These are phyloP conservation scores for Venturia carpophila DNA, from an alignment of 2,329 filamentous ascomycete species.

Conservation along the genomic window DNA sequence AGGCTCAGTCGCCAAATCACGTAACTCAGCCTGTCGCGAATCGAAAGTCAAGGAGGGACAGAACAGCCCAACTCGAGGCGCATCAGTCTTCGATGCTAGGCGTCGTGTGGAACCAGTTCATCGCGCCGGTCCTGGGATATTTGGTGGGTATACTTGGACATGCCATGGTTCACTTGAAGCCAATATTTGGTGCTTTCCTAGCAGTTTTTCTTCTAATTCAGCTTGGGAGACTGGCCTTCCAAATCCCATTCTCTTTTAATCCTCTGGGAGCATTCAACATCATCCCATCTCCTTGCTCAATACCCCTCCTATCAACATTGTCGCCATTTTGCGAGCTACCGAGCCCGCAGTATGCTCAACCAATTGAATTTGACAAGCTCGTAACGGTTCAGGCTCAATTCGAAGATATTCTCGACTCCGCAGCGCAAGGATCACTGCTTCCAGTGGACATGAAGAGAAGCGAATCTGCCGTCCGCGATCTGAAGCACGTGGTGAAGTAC, in stretches of 20 bases:
- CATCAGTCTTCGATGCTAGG: neutral
- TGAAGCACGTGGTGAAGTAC: constrained; percentile 63
- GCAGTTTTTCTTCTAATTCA: constrained; percentile 11
- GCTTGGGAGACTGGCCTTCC: neutral
- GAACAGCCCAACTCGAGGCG: neutral
- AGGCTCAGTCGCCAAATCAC: neutral
- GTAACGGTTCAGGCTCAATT: constrained; percentile 69
- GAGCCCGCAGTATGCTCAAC: constrained; percentile 25
- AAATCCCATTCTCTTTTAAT: neutral
- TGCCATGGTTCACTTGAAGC: constrained; percentile 14
- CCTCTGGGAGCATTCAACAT: constrained; percentile 7
- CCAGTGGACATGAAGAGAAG: constrained; percentile 73
- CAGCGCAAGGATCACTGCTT: constrained; percentile 56
- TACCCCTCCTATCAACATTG: neutral
- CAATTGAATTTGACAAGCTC: constrained; percentile 60
- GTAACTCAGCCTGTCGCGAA: neutral
- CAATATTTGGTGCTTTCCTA: constrained; percentile 8
- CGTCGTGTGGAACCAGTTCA: constrained; percentile 3
- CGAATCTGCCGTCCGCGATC: constrained; percentile 64
- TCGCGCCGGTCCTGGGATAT: constrained; percentile 1
- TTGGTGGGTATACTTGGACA: constrained; percentile 7
- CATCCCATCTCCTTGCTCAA: constrained; percentile 9
- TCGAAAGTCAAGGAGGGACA: neutral
- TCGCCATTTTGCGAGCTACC: neutral
- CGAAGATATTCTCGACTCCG: constrained; percentile 64